Evolutionary conservation across 306 rosid genomes (phyloP).

Genomic region (Acacia confusa): DNA sequence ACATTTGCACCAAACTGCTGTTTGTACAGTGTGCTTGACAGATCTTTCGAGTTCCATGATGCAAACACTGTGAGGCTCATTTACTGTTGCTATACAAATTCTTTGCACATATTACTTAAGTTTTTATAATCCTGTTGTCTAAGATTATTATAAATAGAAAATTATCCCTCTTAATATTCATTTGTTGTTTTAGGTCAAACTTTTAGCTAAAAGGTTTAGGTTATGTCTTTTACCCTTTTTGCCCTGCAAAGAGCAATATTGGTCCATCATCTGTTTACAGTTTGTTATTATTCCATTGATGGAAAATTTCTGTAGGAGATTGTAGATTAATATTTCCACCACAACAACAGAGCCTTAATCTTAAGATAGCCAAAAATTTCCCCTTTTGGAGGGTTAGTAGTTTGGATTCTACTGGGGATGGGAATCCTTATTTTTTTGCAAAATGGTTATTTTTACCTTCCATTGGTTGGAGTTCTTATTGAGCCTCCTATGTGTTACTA

Average conservation of each 20-base stretch:
- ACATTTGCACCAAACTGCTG: slow-evolving; percentile 88
- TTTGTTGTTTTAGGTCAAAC: not conserved
- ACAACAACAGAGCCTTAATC: too few species aligned
- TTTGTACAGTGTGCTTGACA: slow-evolving; percentile 87
- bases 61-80: slow-evolving; percentile 83
- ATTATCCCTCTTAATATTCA: not conserved
- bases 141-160: not conserved
- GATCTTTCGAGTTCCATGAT: slow-evolving; percentile 84
- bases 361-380: too few species aligned
- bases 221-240: not conserved
- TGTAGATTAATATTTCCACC: not conserved
- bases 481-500: not conserved
- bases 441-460: not conserved
- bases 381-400: too few species aligned
- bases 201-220: not conserved
- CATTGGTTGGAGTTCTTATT: not conserved
- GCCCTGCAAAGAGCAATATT: not conserved
- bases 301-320: not conserved
- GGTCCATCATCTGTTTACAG: not conserved
- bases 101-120: slow-evolving; percentile 7
- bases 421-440: not conserved
- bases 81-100: not conserved
- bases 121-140: slow-evolving; percentile 9
- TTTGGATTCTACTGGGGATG: not conserved
- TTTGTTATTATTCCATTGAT: not conserved